Evolutionary conservation across 768 basidiomycete genomes (phyloP).

Genomic region (Lactarius hatsudake): DNA sequence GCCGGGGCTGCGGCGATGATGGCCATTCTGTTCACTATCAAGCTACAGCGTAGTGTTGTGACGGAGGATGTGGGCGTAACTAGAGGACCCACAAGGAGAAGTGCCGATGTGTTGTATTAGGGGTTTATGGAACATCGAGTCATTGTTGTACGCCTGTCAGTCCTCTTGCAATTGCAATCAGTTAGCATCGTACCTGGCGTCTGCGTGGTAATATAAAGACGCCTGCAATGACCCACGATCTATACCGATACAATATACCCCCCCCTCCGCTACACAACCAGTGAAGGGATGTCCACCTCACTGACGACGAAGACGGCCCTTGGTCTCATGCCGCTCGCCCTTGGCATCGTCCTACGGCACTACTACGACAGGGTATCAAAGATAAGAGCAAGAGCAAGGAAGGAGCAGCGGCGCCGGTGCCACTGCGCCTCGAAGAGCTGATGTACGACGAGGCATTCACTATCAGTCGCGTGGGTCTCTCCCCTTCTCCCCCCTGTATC

Average conservation of each 20-base stretch:
- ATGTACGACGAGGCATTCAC: slow-evolving; percentile 1
- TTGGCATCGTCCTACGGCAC: background rate
- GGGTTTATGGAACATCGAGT: too few species aligned
- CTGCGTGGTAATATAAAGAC: background rate
- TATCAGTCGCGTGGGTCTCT: background rate
- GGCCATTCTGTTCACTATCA: background rate
- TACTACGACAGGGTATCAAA: background rate
- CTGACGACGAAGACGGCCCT: background rate
- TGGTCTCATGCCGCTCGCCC: background rate
- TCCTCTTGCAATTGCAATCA: background rate
- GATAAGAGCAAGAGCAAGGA: background rate
- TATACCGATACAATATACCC: background rate
- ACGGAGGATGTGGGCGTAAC: background rate
- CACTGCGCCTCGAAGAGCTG: background rate
- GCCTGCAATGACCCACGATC: background rate
- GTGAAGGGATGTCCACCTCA: background rate
- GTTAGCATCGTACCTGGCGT: too few species aligned
- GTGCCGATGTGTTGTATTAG: background rate
- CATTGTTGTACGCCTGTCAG: too few species aligned
- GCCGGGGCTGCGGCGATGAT: background rate
- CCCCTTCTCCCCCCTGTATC: background rate
- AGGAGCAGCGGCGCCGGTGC: background rate
- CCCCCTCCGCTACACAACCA: background rate
- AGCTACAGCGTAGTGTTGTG: background rate
- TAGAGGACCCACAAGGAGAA: background rate